These are phyloP conservation scores for Cupressus sempervirens DNA, from an alignment of 75 land plant genomes.

Conservation along the genomic window DNA sequence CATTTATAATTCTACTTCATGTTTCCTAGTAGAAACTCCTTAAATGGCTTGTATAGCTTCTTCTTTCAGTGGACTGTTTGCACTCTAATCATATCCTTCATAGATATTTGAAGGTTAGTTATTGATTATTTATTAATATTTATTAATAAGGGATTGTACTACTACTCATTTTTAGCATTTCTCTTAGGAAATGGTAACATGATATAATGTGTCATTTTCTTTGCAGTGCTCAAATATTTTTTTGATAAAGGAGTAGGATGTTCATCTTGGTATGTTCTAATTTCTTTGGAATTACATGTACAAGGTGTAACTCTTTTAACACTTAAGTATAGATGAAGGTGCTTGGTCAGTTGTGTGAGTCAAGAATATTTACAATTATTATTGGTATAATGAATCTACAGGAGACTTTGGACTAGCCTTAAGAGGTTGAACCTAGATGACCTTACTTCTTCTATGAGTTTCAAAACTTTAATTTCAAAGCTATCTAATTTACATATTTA, in stretches of 20 bases:
- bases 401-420: conserved; percentile 99
- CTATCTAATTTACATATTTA: neutral
- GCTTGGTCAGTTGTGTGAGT: conserved; percentile 8
- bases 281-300: neutral
- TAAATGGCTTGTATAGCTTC: conserved; percentile 57
- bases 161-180: no score
- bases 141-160: neutral
- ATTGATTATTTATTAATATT: neutral
- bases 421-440: conserved; percentile 84
- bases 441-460: conserved; percentile 91
- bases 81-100: conserved; percentile 85
- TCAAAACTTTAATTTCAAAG: neutral
- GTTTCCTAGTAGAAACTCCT: conserved; percentile 47
- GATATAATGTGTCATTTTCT: neutral
- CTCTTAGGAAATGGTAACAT: no score
- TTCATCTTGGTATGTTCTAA: conserved; percentile 58
- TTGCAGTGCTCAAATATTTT: conserved; percentile 91
- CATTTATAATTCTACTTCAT: neutral
- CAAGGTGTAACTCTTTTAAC: neutral
- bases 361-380: neutral
- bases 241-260: conserved; percentile 68
- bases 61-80: conserved; percentile 75
- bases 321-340: conserved; percentile 21
- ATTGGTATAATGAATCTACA: conserved; percentile 24
- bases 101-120: conserved; percentile 75